Conservation (phyloP, 2,329 filamentous ascomycete species). For the Stagonosporopsis vannaccii region DNA sequence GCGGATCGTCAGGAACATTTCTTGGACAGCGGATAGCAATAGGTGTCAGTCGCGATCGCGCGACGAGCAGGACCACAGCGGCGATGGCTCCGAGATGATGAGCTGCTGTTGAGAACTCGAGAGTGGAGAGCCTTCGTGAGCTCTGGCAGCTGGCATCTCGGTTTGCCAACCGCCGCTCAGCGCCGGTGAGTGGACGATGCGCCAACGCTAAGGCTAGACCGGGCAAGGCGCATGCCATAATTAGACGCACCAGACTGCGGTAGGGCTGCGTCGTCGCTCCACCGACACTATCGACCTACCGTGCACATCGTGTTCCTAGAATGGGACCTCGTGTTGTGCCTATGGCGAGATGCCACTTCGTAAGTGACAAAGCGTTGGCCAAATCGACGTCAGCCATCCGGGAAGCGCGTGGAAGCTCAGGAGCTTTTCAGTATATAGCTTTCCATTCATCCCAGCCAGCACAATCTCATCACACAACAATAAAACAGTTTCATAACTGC, state of each 20-base stretch:
- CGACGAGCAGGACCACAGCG: constrained; percentile 10
- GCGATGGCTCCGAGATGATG: constrained; percentile 22
- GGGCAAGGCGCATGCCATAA: constrained; percentile 18
- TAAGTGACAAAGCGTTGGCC: constrained; percentile 33
- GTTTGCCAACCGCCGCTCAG: constrained; percentile 17
- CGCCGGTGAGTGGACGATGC: background rate
- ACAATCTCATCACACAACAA: constrained; percentile 30
- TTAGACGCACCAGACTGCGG: constrained; percentile 17
- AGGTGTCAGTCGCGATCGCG: constrained; percentile 7
- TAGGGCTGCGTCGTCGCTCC: constrained; percentile 34
- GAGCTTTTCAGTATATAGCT: constrained; percentile 38
- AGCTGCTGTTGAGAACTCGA: constrained; percentile 14
- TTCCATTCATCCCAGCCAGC: constrained; percentile 17
- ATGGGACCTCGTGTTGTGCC: constrained; percentile 32
- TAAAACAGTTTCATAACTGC: constrained; percentile 32
- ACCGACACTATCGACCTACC: constrained; percentile 43
- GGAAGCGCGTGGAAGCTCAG: constrained; percentile 29
- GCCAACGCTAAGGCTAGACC: constrained; percentile 12
- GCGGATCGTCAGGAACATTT: constrained; percentile 22
- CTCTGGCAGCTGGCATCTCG: constrained; percentile 22
- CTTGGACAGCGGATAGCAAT: constrained; percentile 1
- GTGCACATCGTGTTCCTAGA: constrained; percentile 45
- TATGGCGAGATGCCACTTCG: constrained; percentile 38
- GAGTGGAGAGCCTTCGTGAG: constrained; percentile 19
- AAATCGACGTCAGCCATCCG: constrained; percentile 35